Conservation (phyloP, 768 basidiomycete species). For the Auriculariales sp. region DNA sequence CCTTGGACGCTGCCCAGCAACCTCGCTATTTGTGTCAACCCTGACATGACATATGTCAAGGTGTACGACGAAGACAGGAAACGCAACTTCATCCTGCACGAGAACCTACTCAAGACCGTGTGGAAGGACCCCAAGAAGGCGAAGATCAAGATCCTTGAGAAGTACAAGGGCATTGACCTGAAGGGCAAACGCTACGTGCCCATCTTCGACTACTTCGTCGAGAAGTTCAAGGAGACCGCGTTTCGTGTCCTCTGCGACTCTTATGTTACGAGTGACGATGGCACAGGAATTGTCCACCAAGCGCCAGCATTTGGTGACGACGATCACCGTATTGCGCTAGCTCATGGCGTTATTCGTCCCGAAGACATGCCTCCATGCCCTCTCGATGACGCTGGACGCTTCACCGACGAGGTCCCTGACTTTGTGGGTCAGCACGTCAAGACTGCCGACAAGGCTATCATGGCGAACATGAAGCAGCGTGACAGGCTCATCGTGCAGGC, state of each 20-base stretch:
- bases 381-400: conserved; percentile 77
- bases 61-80: conserved; percentile 82
- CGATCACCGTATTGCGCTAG: conserved; percentile 86
- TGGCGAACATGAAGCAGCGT: conserved; percentile 76
- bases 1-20: conserved; percentile 98
- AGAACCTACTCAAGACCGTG: conserved; percentile 67
- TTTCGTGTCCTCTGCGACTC: conserved; percentile 82
- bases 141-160: conserved; percentile 80
- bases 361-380: conserved; percentile 97
- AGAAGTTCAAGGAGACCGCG: conserved; percentile 84
- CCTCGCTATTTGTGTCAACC: conserved; percentile 88
- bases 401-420: conserved; percentile 81
- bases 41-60: conserved; percentile 91
- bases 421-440: conserved; percentile 84
- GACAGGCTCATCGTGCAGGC: conserved; percentile 80
- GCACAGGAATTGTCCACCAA: conserved; percentile 98
- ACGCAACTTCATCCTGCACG: conserved; percentile 84
- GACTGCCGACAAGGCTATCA: conserved; percentile 91
- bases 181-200: conserved; percentile 94
- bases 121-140: conserved; percentile 98
- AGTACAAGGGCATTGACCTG: conserved; percentile 84
- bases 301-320: conserved; percentile 98
- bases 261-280: conserved; percentile 86
- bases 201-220: conserved; percentile 92
- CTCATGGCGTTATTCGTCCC: conserved; percentile 62